Conservation (phyloP, 352 stramenopile species). For the Phytophthora hibernalis region DNA sequence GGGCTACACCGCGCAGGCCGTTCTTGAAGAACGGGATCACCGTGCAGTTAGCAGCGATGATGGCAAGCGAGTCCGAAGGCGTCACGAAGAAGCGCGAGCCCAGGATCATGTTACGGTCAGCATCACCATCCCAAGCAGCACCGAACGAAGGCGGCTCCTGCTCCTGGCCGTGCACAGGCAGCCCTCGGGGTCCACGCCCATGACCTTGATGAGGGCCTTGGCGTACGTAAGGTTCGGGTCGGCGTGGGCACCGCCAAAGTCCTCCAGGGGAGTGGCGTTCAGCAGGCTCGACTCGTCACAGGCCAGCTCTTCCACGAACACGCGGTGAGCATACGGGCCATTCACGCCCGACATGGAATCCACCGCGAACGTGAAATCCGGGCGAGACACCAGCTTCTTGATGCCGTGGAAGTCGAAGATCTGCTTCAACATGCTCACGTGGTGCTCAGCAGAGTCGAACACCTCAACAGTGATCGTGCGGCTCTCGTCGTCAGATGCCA, state of each 20-base stretch:
- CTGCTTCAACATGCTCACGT: conserved; percentile 95
- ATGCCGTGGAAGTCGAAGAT: conserved; percentile 98
- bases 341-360: conserved; percentile 99
- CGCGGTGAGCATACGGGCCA: conserved; percentile 94
- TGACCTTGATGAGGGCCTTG: conserved; percentile 94
- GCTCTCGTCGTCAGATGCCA: conserved; percentile 89
- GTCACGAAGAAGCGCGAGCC: conserved; percentile 98
- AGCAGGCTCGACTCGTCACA: conserved; percentile 82
- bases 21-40: conserved; percentile 97
- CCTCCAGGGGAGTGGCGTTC: conserved; percentile 96
- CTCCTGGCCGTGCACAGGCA: conserved; percentile 80
- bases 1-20: conserved; percentile 94
- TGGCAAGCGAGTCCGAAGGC: conserved; percentile 97
- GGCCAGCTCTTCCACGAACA: conserved; percentile 98
- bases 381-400: conserved; percentile 90
- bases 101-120: conserved; percentile 99
- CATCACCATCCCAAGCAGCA: conserved; percentile 98
- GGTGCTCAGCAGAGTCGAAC: conserved; percentile 97
- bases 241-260: conserved; percentile 97
- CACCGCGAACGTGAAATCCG: conserved; percentile 96
- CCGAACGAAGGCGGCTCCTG: conserved; percentile 88
- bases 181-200: conserved; percentile 94
- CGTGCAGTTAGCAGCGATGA: conserved; percentile 98
- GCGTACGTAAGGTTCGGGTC: conserved; percentile 99
- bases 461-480: conserved; percentile 96